Percentiles rank a stretch among this genome's conserved stretches.
These are phyloP conservation scores for Agrocybe praecox DNA, from an alignment of 768 basidiomycete genomes.

Conservation along the genomic window DNA sequence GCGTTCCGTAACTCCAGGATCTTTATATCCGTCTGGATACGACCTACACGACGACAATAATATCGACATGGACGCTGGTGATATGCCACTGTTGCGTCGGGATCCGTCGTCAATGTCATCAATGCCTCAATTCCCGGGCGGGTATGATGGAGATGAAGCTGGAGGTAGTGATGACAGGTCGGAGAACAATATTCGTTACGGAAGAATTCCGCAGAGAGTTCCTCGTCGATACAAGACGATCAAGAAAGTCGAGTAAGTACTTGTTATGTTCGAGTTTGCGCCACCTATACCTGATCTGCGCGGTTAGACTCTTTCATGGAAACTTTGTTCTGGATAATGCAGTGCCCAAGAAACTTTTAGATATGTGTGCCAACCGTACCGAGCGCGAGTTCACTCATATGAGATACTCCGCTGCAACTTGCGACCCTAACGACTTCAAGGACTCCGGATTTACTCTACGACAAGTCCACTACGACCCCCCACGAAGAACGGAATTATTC, in stretches of 20 bases:
- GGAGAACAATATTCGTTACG: conserved; percentile 78
- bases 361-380: conserved; percentile 73
- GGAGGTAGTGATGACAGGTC: conserved; percentile 21
- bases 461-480: conserved; percentile 90
- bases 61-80: conserved; percentile 53
- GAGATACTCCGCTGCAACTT: conserved; percentile 95
- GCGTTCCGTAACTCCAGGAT: conserved; percentile 2
- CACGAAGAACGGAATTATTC: conserved; percentile 89
- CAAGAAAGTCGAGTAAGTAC: conserved; percentile 82
- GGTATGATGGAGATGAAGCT: conserved; percentile 38
- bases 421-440: conserved; percentile 93
- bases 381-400: conserved; percentile 95
- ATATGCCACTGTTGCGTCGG: conserved; percentile 66
- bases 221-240: conserved; percentile 91
- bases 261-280: neutral
- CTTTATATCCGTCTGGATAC: conserved; percentile 28
- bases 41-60: conserved; percentile 46
- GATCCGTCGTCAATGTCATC: conserved; percentile 34
- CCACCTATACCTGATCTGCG: neutral
- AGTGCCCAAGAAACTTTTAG: conserved; percentile 89
- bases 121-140: conserved; percentile 41
- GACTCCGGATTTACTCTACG: conserved; percentile 82
- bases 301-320: conserved; percentile 76
- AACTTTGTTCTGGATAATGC: conserved; percentile 91
- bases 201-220: conserved; percentile 88